These are phyloP conservation scores for Emericellopsis terricola DNA, from an alignment of 495 filamentous ascomycete species.

Conservation along the genomic window DNA sequence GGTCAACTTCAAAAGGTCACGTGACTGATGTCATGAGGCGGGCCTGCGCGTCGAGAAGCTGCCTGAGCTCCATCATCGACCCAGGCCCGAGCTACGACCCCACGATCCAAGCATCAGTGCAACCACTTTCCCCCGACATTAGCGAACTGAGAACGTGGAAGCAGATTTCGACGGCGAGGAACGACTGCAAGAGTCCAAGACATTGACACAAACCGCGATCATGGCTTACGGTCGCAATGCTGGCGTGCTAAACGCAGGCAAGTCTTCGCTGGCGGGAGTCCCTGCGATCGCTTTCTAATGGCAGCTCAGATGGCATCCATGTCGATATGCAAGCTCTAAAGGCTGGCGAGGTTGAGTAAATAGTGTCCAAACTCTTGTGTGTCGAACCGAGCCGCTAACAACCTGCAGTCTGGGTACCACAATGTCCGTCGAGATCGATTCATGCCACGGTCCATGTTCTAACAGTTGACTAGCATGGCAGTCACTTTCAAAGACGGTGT, in stretches of 20 bases:
- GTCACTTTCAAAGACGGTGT: conserved; percentile 97
- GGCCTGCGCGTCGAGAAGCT: conserved; percentile 15
- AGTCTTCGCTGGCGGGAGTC: too few relatives aligned
- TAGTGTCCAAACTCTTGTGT: too few relatives aligned
- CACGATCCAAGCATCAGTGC: too few relatives aligned
- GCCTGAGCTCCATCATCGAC: conserved; percentile 5
- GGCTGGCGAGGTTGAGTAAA: conserved; percentile 52
- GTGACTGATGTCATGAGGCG: conserved; percentile 2
- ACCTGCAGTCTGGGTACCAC: conserved; percentile 72
- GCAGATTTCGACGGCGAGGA: too few relatives aligned
- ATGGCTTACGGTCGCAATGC: conserved; percentile 48
- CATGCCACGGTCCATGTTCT: conserved; percentile 3
- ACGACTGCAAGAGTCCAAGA: too few relatives aligned
- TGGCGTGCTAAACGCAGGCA: conserved; percentile 59
- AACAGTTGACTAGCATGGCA: conserved; percentile 43
- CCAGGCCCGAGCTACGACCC: conserved; percentile 5
- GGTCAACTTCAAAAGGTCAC: too few relatives aligned
- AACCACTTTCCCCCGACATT: too few relatives aligned
- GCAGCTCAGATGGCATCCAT: conserved; percentile 91
- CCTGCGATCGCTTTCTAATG: too few relatives aligned
- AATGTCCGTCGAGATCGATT: conserved; percentile 46
- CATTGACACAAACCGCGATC: conserved; percentile 4
- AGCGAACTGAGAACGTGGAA: too few relatives aligned
- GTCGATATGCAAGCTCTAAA: conserved; percentile 80
- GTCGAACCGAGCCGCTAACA: too few relatives aligned